Evolutionary conservation across 2,329 filamentous ascomycete species (phyloP), one percentile per base, ranked within the genome.

Genomic region (Sclerotinia subarctica): DNA sequence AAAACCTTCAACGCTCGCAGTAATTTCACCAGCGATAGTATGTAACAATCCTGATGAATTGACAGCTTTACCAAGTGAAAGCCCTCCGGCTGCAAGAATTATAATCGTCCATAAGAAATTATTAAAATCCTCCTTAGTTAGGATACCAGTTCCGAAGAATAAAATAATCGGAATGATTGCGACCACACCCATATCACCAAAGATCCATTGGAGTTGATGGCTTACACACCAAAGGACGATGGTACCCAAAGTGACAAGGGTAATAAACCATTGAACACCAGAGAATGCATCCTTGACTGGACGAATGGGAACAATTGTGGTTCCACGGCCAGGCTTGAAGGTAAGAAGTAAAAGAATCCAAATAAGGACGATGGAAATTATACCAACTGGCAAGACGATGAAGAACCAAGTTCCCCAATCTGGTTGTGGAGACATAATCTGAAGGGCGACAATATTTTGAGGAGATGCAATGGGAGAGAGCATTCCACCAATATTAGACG

Each of bases 21-120:
- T 94, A 71, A 99, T 97, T 15, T 84, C 80, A 7, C 84, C 82
- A 2, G 95, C 95, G 62, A 99, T 90, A 0, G 93, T 96, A 77
- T 96, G 91, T 44, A 99, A 83, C 15, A 99, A 84, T 1, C 95
- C 95, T 0, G 94, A 98, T 0, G 92, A 95, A 71, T 93, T 94
- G 69, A 99, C 95, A 0, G 94, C 92, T 78, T 96, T 97, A 68
- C 95, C 95, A 0, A 99, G 87, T 1, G 93, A 93, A 46, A 99
- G 82, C 10, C 95, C 95, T 58, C 95, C 95, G 0, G 95, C 94
- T 0, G 95, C 95, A 26, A 99, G 89, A 76, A 99, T 98, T 80
- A 99, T 97, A 79, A 99, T 99, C 26, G 96, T 99, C 95, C 95
- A 99, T 51, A 97, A 90, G 79, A 99, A 99, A 79, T 99, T 99